Evolutionary conservation across 768 basidiomycete genomes (phyloP).

Genomic region (Podaxis carcinomalis): DNA sequence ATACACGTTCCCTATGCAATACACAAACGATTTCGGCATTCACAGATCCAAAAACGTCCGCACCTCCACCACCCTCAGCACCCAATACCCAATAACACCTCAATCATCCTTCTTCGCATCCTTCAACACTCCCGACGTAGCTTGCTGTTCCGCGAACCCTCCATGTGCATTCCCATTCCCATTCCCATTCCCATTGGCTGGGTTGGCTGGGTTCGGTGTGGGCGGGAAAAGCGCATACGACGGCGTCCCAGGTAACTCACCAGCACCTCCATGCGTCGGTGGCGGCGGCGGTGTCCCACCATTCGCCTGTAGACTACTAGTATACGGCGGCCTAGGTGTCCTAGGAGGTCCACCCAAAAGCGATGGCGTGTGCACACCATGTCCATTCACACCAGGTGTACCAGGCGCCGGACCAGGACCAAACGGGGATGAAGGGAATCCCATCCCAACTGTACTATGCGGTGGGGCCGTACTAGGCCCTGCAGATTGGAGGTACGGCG

Average conservation of each 20-base stretch:
- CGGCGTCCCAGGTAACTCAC: constrained; percentile 26
- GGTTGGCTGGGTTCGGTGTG: constrained; percentile 24
- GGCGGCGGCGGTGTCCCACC: constrained; percentile 15
- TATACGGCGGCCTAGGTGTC: constrained; percentile 18
- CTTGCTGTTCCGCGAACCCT: constrained; percentile 9
- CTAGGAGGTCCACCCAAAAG: constrained; percentile 19
- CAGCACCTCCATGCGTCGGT: constrained; percentile 18
- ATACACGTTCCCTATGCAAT: background rate
- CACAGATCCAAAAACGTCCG: background rate
- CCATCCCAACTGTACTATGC: constrained; percentile 14
- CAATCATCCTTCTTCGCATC: constrained; percentile 35
- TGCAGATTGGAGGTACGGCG: constrained; percentile 25
- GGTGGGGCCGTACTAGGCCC: constrained; percentile 15
- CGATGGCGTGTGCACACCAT: constrained; percentile 16
- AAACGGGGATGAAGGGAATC: constrained; percentile 10
- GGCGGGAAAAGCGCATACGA: constrained; percentile 30
- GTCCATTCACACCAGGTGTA: constrained; percentile 10
- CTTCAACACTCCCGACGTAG: constrained; percentile 20
- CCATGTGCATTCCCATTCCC: constrained; percentile 22
- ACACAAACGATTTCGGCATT: background rate
- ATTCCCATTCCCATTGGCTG: constrained; percentile 25
- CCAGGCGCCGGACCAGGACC: constrained; percentile 10
- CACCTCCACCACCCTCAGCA: background rate
- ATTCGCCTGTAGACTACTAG: constrained; percentile 13
- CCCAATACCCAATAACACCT: background rate